A percentile compares a stretch with the other conserved stretches of the same genome.
phyloP scores from a whole-genome alignment of 495 filamentous ascomycete genomes.

The Neurospora sp. region DNA sequence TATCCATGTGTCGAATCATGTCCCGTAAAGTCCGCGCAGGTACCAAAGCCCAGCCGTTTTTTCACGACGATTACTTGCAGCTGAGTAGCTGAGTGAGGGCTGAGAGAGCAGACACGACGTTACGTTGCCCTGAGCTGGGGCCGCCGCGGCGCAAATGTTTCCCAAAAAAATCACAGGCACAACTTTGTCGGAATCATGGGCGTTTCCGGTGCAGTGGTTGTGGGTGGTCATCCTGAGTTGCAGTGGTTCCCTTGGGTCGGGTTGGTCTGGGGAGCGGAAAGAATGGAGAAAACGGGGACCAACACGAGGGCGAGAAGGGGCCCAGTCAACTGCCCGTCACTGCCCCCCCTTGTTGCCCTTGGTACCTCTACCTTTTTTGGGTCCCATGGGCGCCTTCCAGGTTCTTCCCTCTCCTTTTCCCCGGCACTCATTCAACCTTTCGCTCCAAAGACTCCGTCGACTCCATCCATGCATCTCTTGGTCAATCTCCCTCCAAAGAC shows the following conservation, averaged over 20 bases:
- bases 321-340: not conserved
- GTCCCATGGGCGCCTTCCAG: not conserved
- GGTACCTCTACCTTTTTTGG: not conserved
- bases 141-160: not conserved
- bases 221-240: too few relatives aligned
- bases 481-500: not conserved
- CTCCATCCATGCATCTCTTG: not conserved
- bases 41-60: not conserved
- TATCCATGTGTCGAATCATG: not conserved
- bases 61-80: not conserved
- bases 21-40: not conserved
- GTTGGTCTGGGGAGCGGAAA: not conserved
- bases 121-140: not conserved
- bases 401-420: not conserved
- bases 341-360: not conserved
- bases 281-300: conserved; percentile 1
- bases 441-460: not conserved
- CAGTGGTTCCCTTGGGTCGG: conserved; percentile 2
- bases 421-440: not conserved
- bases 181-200: too few relatives aligned
- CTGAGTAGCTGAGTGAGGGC: not conserved
- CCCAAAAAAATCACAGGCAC: too few relatives aligned
- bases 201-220: not conserved
- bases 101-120: not conserved
- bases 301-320: conserved; percentile 1